Evolutionary conservation across 2,329 filamentous ascomycete species (phyloP), one percentile per base, ranked within the genome.

Genomic region (Cryphonectria japonica): DNA sequence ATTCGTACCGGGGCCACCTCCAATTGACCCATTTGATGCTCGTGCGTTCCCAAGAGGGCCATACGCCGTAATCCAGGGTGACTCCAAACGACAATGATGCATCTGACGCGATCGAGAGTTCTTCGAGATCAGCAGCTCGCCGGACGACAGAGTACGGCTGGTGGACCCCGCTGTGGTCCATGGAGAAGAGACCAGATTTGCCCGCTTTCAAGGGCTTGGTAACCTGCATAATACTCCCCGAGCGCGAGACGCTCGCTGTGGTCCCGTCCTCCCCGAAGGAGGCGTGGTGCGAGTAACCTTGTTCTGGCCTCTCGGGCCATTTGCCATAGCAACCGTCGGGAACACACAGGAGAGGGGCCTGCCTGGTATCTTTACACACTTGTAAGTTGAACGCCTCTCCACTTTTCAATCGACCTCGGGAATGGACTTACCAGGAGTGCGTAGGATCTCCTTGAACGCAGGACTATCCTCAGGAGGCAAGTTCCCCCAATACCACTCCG

Each of bases 221-320:
- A 3, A 59, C 26, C n/a, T 59, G 54, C 26, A 59, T 32, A 7
- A 59, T 59, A 1, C 32, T 16, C 14, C 54, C 54, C 26, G 11
- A 59, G n/a, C 54, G n/a, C 54, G 54, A 59, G n/a, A 59, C 54
- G 14, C 54, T 59, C 11, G 54, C 54, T 26, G 54, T 59, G n/a
- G 54, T 59, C 32, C 54, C 54, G 7, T 32, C n/a, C n/a, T 59
- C 5, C 7, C 54, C 54, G 54, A 32, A 59, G 6, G 54, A 59
- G 9, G 54, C 54, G 29, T 59, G 54, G 54, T 59, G n/a, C 7
- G 54, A 32, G 2, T 13, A 59, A 6, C 11, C 16, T 32, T 59
- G n/a, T 7, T 29, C 54, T 19, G 7, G 54, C 11, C 2, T 2
- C 1, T 32, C 14, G n/a, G 54, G 54, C 54, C 54, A 59, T 32